phyloP scores from a whole-genome alignment of 1,284 basidiomycete species.

The Mycosarcoma mackinlayi region DNA sequence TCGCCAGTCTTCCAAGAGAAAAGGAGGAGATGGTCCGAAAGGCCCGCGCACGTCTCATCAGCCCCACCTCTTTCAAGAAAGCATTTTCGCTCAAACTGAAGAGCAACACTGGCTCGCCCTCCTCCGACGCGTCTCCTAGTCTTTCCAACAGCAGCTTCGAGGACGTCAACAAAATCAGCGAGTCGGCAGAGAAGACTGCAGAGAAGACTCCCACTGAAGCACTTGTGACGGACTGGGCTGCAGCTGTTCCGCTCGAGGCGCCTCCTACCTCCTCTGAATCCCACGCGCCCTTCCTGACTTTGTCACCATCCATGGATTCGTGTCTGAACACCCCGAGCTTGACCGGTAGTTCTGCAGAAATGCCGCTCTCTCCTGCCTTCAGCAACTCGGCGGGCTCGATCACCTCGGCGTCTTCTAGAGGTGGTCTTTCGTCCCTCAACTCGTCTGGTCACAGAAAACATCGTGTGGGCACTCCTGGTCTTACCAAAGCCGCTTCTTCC shows the following conservation, averaged over 20 bases:
- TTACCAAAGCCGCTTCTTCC: constrained; percentile 18
- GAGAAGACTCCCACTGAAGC: too few species aligned
- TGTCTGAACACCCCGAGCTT: constrained; percentile 8
- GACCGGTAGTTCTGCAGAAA: background rate
- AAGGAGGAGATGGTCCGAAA: constrained; percentile 31
- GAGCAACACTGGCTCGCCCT: constrained; percentile 11
- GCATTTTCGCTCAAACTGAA: constrained; percentile 38
- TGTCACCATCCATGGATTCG: constrained; percentile 18
- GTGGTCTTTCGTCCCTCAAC: constrained; percentile 16
- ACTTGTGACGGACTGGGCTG: constrained; percentile 32
- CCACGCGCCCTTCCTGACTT: constrained; percentile 13
- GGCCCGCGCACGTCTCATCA: constrained; percentile 28
- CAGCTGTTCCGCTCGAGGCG: constrained; percentile 22
- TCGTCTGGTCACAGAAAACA: constrained; percentile 19
- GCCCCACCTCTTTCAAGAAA: constrained; percentile 40
- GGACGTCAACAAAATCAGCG: constrained; percentile 24
- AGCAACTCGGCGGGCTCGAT: constrained; percentile 12
- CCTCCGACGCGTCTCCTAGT: constrained; percentile 20
- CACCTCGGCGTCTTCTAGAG: constrained; percentile 13
- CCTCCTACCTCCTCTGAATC: constrained; percentile 10
- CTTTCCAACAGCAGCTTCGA: constrained; percentile 32
- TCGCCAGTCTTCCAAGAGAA: constrained; percentile 37
- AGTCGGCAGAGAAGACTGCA: background rate
- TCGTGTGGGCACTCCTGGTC: constrained; percentile 30
- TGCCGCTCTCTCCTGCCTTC: constrained; percentile 19